These are phyloP conservation scores for Moesziomyces antarcticus DNA, from an alignment of 1,284 basidiomycete species.

Conservation along the genomic window DNA sequence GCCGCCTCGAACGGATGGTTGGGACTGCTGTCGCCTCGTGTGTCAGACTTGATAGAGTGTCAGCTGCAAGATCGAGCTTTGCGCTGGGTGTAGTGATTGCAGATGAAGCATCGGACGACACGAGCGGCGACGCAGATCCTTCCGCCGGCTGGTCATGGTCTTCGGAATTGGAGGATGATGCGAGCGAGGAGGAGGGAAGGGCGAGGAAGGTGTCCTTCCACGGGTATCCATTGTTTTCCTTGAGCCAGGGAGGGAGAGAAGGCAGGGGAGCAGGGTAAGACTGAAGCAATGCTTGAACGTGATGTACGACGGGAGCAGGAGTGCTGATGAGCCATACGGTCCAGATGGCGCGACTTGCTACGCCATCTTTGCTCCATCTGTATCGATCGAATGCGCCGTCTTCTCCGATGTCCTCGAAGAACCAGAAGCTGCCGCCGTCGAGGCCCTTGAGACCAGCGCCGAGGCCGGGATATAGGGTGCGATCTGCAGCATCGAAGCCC, in stretches of 20 bases:
- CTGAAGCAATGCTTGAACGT: constrained; percentile 34
- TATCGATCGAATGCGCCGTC: constrained; percentile 43
- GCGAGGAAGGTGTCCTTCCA: constrained; percentile 37
- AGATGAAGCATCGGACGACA: too few species aligned
- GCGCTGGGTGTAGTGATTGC: too few species aligned
- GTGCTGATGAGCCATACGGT: constrained; percentile 53
- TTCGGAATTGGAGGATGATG: background rate
- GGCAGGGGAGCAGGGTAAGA: constrained; percentile 23
- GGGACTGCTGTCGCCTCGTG: background rate
- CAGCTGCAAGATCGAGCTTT: too few species aligned
- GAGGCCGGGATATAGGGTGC: constrained; percentile 37
- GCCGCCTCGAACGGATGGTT: constrained; percentile 12
- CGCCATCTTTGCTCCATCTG: constrained; percentile 27
- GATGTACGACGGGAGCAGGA: constrained; percentile 32
- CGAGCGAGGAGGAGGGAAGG: background rate
- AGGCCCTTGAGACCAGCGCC: constrained; percentile 44
- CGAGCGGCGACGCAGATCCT: too few species aligned
- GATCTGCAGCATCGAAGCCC: constrained; percentile 31
- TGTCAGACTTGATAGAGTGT: background rate
- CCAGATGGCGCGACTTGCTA: constrained; percentile 49
- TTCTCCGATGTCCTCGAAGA: constrained; percentile 51
- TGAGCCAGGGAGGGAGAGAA: constrained; percentile 31
- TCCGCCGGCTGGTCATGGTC: background rate
- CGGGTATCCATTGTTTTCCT: constrained; percentile 28
- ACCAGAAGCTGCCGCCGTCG: constrained; percentile 55